phyloP scores from a whole-genome alignment of 1,139 yeast genomes.

The Magnusiomyces fungicola region DNA sequence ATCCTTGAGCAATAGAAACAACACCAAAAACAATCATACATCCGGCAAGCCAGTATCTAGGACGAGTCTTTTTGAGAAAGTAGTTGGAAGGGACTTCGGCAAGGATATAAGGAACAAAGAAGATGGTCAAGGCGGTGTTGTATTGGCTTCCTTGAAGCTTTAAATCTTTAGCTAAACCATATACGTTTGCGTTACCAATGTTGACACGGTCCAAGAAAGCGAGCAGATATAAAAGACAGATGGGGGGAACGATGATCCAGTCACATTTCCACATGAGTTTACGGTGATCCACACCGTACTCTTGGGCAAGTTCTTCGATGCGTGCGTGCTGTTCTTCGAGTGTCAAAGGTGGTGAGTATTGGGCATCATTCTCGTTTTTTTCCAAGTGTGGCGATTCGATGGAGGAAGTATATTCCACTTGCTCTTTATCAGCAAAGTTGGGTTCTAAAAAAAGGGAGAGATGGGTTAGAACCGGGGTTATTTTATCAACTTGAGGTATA shows the following conservation, averaged over 20 bases:
- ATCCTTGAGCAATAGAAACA: slow-evolving; percentile 60
- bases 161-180: slow-evolving; percentile 52
- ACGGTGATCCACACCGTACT: slow-evolving; percentile 39
- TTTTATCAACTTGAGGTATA: no score
- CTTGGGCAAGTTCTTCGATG: slow-evolving; percentile 37
- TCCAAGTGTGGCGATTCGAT: background rate
- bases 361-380: background rate
- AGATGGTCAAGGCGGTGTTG: slow-evolving; percentile 53
- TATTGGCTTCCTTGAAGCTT: slow-evolving; percentile 50
- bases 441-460: no score
- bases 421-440: background rate
- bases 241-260: slow-evolving; percentile 59
- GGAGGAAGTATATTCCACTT: background rate
- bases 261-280: slow-evolving; percentile 59
- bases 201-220: slow-evolving; percentile 69
- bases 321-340: slow-evolving; percentile 18
- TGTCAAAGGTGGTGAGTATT: background rate
- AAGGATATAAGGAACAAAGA: slow-evolving; percentile 63
- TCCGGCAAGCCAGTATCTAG: slow-evolving; percentile 55
- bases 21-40: slow-evolving; percentile 58
- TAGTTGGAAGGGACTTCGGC: slow-evolving; percentile 65
- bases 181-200: slow-evolving; percentile 64
- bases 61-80: slow-evolving; percentile 50
- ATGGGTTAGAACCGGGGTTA: no score
- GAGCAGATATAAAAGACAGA: slow-evolving; percentile 58